Base-by-base conservation (phyloP, 1,284 basidiomycete species). In the Inonotus hispidus region DNA sequence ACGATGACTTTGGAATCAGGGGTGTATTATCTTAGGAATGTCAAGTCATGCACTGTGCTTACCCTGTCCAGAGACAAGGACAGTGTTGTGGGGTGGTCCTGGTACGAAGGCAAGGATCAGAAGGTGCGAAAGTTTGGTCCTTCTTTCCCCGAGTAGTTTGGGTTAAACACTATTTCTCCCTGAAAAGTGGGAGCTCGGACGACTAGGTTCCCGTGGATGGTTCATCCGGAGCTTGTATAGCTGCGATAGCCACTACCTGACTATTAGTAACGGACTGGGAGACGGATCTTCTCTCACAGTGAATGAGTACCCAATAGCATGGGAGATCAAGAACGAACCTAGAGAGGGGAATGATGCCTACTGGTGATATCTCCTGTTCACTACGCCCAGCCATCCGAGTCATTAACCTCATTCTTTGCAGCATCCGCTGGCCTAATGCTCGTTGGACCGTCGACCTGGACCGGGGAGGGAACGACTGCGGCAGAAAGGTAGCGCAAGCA, bases 201-300 rank as follows among this genome's bases (percentile, higher is more conserved):
- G 37, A n/a, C 29, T 61, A 29, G 60, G 60, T 3, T 21, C 21
- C 16, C 41, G 13, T n/a, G 60, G 60, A 21, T 61, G 60, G 60
- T 61, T 32, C 29, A 61, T 61, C 21, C 47, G 60, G 3, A 61
- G 56, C 49, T 37, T 53, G 25, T 47, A 58, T 19, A 61, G 55
- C 8, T 32, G 49, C 14, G 32, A 38, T 16, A 43, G 19, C 10
- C 41, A 43, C 5, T 61, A 58, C 23, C 37, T 61, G 14, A 57
- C 60, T 39, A 52, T 61, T 16, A 46, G 14, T 13, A 21, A 43
- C 1, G 47, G 55, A 11, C 43, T 58, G 14, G 46, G 55, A 13
- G 47, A 61, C 2, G 55, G 46, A 2, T 25, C 45, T 6, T 25
- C 55, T 37, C 32, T 61, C 29, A 38, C 45, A 5, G 49, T 47